phyloP scores from a whole-genome alignment of 306 rosid genomes.

The Castanea crenata region DNA sequence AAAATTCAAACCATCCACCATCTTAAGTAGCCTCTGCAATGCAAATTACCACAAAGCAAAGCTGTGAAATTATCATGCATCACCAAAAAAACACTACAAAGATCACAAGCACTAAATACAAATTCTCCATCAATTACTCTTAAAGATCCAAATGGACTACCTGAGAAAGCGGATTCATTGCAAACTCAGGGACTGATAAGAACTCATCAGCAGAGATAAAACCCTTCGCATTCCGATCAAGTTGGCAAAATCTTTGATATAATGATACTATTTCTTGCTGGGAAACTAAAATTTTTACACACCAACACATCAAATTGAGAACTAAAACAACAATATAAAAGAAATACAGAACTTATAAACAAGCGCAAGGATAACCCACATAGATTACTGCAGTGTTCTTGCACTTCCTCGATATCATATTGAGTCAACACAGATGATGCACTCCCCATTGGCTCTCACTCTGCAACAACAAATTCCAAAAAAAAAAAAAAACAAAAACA shows the following conservation, averaged over 20 bases:
- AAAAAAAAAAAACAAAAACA: background rate
- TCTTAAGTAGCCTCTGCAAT: slow-evolving; percentile 79
- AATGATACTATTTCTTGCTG: slow-evolving; percentile 88
- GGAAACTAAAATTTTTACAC: slow-evolving; percentile 45
- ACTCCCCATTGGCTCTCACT: slow-evolving; percentile 56
- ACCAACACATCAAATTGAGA: slow-evolving; percentile 18
- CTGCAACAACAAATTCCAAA: background rate
- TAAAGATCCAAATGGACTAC: slow-evolving; percentile 24
- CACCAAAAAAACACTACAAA: slow-evolving; percentile 1
- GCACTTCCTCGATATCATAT: slow-evolving; percentile 94
- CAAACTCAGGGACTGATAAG: slow-evolving; percentile 89
- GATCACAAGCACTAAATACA: background rate
- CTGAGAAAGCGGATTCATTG: slow-evolving; percentile 93
- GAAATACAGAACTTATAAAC: background rate
- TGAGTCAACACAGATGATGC: slow-evolving; percentile 83
- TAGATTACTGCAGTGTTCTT: slow-evolving; percentile 62
- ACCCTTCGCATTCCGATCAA: slow-evolving; percentile 86
- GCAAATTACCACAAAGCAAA: slow-evolving; percentile 29
- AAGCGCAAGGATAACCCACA: slow-evolving; percentile 34
- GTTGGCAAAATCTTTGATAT: slow-evolving; percentile 88
- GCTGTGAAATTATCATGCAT: slow-evolving; percentile 16
- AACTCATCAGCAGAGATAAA: slow-evolving; percentile 89
- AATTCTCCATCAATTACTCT: background rate
- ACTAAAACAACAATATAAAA: slow-evolving; percentile 1
- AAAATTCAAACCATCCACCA: slow-evolving; percentile 85